Base-by-base conservation (phyloP, 106 monocot genomes). In the Dendrobium huoshanense region DNA sequence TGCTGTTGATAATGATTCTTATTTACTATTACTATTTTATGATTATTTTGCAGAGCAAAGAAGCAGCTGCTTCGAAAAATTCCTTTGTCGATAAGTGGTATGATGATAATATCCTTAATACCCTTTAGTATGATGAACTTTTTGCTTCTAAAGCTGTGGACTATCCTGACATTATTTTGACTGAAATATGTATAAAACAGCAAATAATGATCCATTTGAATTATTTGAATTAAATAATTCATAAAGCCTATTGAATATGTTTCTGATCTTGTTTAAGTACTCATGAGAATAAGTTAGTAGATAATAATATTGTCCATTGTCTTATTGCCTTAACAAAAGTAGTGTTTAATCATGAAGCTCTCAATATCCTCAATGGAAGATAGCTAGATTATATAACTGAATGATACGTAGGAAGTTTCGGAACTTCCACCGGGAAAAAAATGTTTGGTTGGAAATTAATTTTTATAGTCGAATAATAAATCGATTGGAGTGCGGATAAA, bases 1-100 rank as follows among this genome's bases (percentile, higher is more conserved):
- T 6, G 41, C 43, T n/a, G 2, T 20, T 42, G 15, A 43, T 44
- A 41, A 75, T 43, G 74, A 75, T 75, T 75, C 41, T 44, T 44
- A 44, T 43, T 75, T 75, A 43, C 20, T 51, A 51, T 13, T 75
- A 0, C 44, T 75, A 40, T 17, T 33, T 72, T 37, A 72, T 37
- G 72, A 11, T 43, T 75, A 54, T 65, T 76, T 61, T 76, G 64
- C 37, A 81, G 81, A 82, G 48, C 40, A 82, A 82, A 82, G 67
- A 67, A 67, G 77, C 45, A 48, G 37, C 45, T 20, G 18, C 49
- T 77, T 77, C 22, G 20, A 37, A 13, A 59, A 77, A 48, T n/a
- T 51, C 49, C 5, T 25, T 49, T 49, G 15, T 24, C 76, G 48
- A 77, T 49, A 33, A 67, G 75, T 67, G 81, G 81, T 81, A 81